Percentiles rank a stretch among this genome's conserved stretches.
phyloP scores from a whole-genome alignment of 2,329 filamentous ascomycete species.

The Hypomyces perniciosus region DNA sequence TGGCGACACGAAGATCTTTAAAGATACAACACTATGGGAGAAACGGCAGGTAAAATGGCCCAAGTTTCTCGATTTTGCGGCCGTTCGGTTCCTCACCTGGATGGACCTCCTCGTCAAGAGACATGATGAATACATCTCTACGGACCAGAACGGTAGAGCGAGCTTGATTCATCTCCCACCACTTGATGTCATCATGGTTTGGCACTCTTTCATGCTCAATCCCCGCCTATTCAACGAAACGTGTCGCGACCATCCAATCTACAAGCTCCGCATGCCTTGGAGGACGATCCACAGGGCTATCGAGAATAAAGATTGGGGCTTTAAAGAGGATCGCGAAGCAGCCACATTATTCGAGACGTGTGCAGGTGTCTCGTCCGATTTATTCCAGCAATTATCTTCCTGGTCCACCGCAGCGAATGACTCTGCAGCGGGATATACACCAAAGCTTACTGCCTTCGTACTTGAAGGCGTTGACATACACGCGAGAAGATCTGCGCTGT shows the following conservation, averaged over 20 bases:
- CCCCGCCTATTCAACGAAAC: constrained; percentile 18
- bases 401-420: not conserved
- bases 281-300: constrained; percentile 14
- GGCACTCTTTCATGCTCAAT: constrained; percentile 32
- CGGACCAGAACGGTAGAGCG: not conserved
- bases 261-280: constrained; percentile 18
- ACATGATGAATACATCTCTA: not conserved
- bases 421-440: not conserved
- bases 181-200: constrained; percentile 31
- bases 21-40: constrained; percentile 16
- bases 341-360: not conserved
- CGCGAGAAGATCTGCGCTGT: too few relatives aligned
- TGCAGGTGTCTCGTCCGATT: not conserved
- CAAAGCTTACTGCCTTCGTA: not conserved
- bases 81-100: constrained; percentile 23
- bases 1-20: constrained; percentile 18
- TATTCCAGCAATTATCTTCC: constrained; percentile 10
- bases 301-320: constrained; percentile 14
- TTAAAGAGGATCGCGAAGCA: constrained; percentile 1
- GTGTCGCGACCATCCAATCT: constrained; percentile 14
- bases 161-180: constrained; percentile 16
- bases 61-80: constrained; percentile 22
- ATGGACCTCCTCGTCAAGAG: constrained; percentile 7
- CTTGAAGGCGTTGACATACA: too few relatives aligned
- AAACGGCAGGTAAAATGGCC: constrained; percentile 21